Conservation (phyloP, 345 rosid genomes). For the Psidium guajava region DNA sequence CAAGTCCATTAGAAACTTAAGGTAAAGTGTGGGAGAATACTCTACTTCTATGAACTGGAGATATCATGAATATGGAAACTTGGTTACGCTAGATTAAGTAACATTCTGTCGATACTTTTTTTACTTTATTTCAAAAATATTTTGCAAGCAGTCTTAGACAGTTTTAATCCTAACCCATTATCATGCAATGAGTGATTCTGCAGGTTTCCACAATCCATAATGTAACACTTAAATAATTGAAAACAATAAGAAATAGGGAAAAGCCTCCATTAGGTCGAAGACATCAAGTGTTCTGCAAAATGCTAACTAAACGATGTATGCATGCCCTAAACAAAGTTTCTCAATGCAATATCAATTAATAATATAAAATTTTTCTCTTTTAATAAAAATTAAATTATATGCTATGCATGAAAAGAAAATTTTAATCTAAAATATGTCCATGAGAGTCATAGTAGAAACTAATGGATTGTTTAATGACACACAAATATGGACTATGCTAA, state of each 20-base stretch:
- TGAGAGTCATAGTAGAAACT: not conserved
- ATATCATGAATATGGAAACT: not conserved
- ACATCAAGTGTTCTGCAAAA: not conserved
- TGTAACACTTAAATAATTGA: not conserved
- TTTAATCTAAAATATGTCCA: not conserved
- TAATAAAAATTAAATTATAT: no score
- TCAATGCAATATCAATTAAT: not conserved
- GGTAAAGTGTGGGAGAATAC: not conserved
- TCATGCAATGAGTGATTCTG: not conserved
- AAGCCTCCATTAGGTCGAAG: no score
- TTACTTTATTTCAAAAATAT: no score
- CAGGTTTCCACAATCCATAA: not conserved
- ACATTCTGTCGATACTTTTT: fast-evolving
- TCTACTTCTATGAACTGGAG: not conserved
- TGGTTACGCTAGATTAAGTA: not conserved
- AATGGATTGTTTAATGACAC: not conserved
- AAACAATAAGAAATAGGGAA: not conserved
- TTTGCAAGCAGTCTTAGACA: not conserved
- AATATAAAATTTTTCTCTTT: no score
- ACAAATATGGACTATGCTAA: not conserved
- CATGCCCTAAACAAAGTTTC: not conserved
- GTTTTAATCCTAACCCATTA: not conserved
- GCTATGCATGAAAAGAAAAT: not conserved
- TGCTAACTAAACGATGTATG: not conserved
- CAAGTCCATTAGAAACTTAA: not conserved